Evolutionary conservation across 2,329 filamentous ascomycete genomes (phyloP), one percentile per base, ranked within the genome.

Genomic region (Penicillium sp.): DNA sequence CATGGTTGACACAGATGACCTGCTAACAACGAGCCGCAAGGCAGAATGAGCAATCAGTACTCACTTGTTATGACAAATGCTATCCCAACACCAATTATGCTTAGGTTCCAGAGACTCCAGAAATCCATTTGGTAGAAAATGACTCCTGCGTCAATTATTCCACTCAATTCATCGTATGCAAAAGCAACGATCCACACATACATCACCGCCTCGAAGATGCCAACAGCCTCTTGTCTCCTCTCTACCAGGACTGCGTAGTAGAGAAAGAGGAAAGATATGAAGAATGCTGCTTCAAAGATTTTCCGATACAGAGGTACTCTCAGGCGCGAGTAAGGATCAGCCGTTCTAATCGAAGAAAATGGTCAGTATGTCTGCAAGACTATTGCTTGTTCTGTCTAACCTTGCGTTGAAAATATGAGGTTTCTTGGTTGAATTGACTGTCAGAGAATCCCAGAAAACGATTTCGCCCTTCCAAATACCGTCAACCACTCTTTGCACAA

Each of bases 111-210:
- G 37, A 85, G 64, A 56, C 85, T 87, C 87, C 86, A 93, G 44
- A 94, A 83, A 61, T 93, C 87, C 8, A 85, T 82, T 5, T 85
- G 80, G 62, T 94, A 94, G 61, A 95, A 94, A 33, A 90, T 80
- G 29, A 87, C 84, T 0, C 90, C 90, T 1, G 90, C 88, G 71
- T 96, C 88, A 45, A 82, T 78, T 72, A 88, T 88, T 61, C 94
- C 88, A 60, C 85, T 86, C 50, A 93, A 74, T 68, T 90, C 89
- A 58, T 95, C 89, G 62, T 93, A 94, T 34, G 86, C 82, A 71
- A 95, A 95, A 7, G 88, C 85, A 4, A 83, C 82, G 58, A 95
- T 84, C 86, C 88, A 95, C 44, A 95, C 69, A 64, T 91, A 93
- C 37, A 96, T 77, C 15, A 87, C 64, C 2, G 84, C 70, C 65